Base-by-base conservation (phyloP, 2,329 filamentous ascomycete species). In the Ophiostoma pallidulum region DNA sequence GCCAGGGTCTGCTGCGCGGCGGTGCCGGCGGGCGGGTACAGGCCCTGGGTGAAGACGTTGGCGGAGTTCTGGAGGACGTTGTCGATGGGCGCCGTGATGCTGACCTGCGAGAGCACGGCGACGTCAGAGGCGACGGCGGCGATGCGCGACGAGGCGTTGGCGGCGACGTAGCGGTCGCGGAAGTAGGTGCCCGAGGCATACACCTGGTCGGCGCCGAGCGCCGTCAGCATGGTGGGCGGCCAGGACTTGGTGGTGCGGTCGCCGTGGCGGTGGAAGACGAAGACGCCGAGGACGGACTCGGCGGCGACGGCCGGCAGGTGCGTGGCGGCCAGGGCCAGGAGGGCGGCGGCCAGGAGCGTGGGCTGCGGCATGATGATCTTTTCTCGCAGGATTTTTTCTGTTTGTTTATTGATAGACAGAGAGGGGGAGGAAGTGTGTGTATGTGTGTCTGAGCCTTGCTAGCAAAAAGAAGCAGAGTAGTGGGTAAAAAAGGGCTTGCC, bases 181-280 rank as follows among this genome's bases (percentile, higher is more conserved):
- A 84, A 95, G 73, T 82, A 91, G 48, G 70, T 64, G 52, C 87
- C 90, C 0, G 84, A 82, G 40, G 73, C 70, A 65, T 79, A 83
- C 56, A 89, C 80, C 68, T 96, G 73, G 41, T 75, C 68, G 60
- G 90, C 88, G 28, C 90, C 90, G 44, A 95, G 74, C 51, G 83
- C 74, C 12, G 90, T 95, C 62, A 96, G 67, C 55, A 75, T 74
- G 24, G 86, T 79, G 12, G 84, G 84, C 39, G 80, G 71, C 53
- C 78, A 79, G 16, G 78, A 72, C 69, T 94, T 95, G 53, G 86
- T 69, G 1, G 88, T 91, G 48, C 90, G 80, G 65, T 96, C 90
- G 49, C 90, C 90, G 68, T 96, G 90, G 39, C 90, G 84, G 57
- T 87, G 80, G 71, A 94, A 94, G 65, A 95, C 80, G 65, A 90